Conservation (phyloP, 2,329 filamentous ascomycete genomes). For the Aspergillus arachidicola region DNA sequence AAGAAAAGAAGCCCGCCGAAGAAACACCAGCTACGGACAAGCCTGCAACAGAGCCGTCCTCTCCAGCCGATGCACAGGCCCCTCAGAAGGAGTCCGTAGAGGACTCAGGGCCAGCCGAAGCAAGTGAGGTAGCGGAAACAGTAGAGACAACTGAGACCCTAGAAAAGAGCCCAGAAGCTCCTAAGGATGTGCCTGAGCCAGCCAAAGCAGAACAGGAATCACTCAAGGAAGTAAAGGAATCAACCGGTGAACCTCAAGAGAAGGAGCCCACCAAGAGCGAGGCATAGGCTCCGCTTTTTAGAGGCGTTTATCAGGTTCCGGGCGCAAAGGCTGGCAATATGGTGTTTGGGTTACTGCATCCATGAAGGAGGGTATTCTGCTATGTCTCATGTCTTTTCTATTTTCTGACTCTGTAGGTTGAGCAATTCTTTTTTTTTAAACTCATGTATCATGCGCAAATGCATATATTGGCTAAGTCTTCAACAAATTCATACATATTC, state of each 20-base stretch:
- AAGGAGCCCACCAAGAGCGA: conserved; percentile 37
- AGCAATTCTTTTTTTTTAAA: neutral
- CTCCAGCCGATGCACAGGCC: conserved; percentile 23
- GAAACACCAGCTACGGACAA: conserved; percentile 23
- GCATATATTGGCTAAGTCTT: neutral
- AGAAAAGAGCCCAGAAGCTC: conserved; percentile 17
- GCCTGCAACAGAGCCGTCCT: conserved; percentile 19
- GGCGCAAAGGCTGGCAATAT: conserved; percentile 40
- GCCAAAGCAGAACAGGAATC: conserved; percentile 15
- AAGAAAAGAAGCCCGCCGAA: conserved; percentile 31
- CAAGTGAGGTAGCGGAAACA: conserved; percentile 16
- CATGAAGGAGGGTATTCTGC: conserved; percentile 13
- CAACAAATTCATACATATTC: conserved; percentile 1
- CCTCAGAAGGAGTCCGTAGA: conserved; percentile 23
- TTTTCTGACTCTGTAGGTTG: conserved; percentile 3
- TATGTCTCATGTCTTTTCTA: conserved; percentile 15
- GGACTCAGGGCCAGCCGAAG: conserved; percentile 17
- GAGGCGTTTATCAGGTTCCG: conserved; percentile 30
- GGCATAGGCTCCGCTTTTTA: conserved; percentile 24
- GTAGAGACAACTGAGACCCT: conserved; percentile 16
- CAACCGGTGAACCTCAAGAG: conserved; percentile 26
- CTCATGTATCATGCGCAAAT: conserved; percentile 1
- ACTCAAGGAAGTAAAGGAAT: conserved; percentile 25
- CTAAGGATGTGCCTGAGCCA: conserved; percentile 18
- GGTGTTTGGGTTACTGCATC: conserved; percentile 38